These are phyloP conservation scores for Mycena olivaceomarginata DNA, from an alignment of 768 basidiomycete genomes.

Conservation along the genomic window DNA sequence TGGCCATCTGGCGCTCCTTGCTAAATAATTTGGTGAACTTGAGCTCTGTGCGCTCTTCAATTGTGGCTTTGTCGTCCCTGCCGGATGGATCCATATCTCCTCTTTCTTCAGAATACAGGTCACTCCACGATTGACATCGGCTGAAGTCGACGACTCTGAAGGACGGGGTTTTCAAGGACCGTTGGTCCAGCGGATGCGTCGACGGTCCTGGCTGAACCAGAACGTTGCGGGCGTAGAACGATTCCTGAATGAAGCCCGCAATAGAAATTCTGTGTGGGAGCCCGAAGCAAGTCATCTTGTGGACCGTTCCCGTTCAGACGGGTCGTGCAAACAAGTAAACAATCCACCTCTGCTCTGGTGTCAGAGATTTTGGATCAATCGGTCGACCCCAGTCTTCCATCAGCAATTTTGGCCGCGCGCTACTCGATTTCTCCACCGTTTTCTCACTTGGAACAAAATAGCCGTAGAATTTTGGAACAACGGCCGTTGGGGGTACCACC, in stretches of 20 bases:
- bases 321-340: background rate
- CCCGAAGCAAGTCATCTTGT: conserved; percentile 8
- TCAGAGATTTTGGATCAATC: conserved; percentile 12
- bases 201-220: conserved; percentile 43
- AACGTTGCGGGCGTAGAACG: conserved; percentile 38
- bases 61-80: too few species aligned
- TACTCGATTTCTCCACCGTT: background rate
- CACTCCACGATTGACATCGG: background rate
- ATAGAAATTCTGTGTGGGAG: conserved; percentile 32
- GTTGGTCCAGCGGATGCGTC: conserved; percentile 27
- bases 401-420: conserved; percentile 40
- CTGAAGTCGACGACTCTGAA: conserved; percentile 45
- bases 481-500: conserved; percentile 12
- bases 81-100: background rate
- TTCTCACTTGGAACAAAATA: conserved; percentile 33
- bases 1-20: background rate
- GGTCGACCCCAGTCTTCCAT: conserved; percentile 44
- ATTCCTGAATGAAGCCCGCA: conserved; percentile 30
- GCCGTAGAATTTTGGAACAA: conserved; percentile 42
- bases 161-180: conserved; percentile 40
- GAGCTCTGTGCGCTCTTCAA: too few species aligned
- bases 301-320: background rate
- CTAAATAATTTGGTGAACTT: too few species aligned
- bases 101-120: background rate
- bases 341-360: background rate